Base-by-base conservation (phyloP, 202 grass and related monocot species). In the Setaria italica region DNA sequence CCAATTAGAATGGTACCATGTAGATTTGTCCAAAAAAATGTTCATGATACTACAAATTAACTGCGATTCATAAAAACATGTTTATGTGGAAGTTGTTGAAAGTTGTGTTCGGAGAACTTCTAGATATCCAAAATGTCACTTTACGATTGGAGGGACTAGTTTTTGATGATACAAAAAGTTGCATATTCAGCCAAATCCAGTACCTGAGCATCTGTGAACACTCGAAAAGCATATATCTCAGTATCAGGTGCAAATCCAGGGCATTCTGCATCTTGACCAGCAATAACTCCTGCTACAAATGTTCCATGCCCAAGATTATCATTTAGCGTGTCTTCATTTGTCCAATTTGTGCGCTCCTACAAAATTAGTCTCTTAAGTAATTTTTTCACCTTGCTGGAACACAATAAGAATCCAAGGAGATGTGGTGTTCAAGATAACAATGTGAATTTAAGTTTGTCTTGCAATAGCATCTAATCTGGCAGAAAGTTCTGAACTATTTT, bases 161-260 rank as follows among this genome's bases (percentile, higher is more conserved):
- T 57, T 56, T 76, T 8, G 9, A 74, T 16, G 35, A 74, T 37
- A 75, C 30, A 19, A 55, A 55, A 16, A 48, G 32, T 56, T 75
- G 16, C 66, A 90, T 65, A 83, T 83, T 62, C 59, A 80, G 80
- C 53, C 81, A 84, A 87, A 54, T 91, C 74, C 87, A 93, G 85
- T 95, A 98, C 95, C 95, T 98, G 95, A 82, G 93, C 93, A 95
- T 98, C 95, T 53, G 95, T 98, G 73, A 98, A 98, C 60, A 98
- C 95, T 84, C 95, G 88, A 87, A 94, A 98, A 65, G 95, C 95
- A 94, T 94, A 95, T 67, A 98, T 98, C 82, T 98, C 93, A 19
- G 95, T 94, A 72, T 98, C 93, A 66, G 95, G 95, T 54, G 95
- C 95, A 77, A 98, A 98, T 66, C 95, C 95, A 72, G 91, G 82